Evolutionary conservation across 176 grass and related monocot genomes (phyloP).

Genomic region (Poa pratensis): DNA sequence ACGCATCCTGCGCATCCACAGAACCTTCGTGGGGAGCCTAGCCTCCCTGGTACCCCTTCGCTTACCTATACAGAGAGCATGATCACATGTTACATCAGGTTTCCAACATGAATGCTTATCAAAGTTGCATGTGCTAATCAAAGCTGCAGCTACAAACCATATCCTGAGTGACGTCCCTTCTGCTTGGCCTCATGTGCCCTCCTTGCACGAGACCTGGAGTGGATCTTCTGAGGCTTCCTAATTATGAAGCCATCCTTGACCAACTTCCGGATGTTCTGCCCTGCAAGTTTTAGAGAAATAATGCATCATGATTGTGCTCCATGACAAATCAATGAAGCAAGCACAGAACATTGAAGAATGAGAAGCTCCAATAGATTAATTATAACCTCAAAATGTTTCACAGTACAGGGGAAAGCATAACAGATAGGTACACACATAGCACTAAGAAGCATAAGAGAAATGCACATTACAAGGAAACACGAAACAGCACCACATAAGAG

Average conservation of each 20-base stretch:
- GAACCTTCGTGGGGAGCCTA: conserved; percentile 66
- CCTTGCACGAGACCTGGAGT: conserved; percentile 67
- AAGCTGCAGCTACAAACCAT: conserved; percentile 35
- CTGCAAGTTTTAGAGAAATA: conserved; percentile 33
- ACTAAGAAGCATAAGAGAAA: background rate
- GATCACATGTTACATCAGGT: background rate
- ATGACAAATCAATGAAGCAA: background rate
- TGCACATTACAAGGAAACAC: background rate
- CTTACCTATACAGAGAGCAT: conserved; percentile 50
- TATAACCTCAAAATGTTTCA: background rate
- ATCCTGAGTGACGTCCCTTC: conserved; percentile 72
- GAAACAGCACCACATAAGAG: background rate
- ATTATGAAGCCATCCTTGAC: conserved; percentile 76
- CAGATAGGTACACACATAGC: background rate
- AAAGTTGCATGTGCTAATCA: background rate
- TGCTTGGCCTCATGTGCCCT: conserved; percentile 71
- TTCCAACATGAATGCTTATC: background rate
- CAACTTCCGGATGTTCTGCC: conserved; percentile 68
- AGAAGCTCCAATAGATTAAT: no score
- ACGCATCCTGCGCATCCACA: conserved; percentile 79
- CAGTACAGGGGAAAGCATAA: background rate
- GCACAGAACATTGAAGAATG: background rate
- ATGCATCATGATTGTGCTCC: background rate
- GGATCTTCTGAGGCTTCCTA: conserved; percentile 71
- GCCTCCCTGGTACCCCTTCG: conserved; percentile 73